Percentiles rank a stretch among this genome's conserved stretches.
Conservation (phyloP, 129 eudicot species). For the Dittrichia graveolens region DNA sequence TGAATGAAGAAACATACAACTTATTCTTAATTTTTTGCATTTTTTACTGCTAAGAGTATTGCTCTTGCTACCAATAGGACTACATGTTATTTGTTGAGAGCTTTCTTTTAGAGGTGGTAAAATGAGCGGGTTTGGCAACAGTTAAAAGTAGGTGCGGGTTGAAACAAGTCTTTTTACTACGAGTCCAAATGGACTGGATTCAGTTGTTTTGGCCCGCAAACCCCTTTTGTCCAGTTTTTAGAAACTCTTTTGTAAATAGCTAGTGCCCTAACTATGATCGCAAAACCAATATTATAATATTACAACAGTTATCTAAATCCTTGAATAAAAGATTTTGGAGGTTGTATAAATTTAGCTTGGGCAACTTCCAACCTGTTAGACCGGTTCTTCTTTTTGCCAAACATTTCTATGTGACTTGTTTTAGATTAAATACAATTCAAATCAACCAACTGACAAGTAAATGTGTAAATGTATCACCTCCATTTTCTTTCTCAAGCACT, state of each 20-base stretch:
- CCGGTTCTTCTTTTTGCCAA: neutral
- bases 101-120: neutral
- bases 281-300: neutral
- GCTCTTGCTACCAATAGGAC: conserved; percentile 11
- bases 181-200: neutral
- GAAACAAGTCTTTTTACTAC: neutral
- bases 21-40: neutral
- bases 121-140: neutral
- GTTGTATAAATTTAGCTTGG: neutral
- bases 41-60: conserved; percentile 1
- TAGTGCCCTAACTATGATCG: neutral
- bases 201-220: conserved; percentile 7
- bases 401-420: neutral
- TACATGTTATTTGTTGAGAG: neutral
- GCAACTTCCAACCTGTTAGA: neutral
- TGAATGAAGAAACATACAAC: neutral
- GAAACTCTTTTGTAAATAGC: neutral
- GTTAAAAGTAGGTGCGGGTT: neutral
- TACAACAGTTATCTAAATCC: neutral
- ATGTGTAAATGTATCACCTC: neutral
- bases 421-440: neutral
- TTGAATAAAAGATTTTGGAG: conserved; percentile 3
- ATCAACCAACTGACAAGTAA: neutral
- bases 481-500: conserved; percentile 11
- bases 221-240: neutral